Conservation (phyloP, 306 rosid species). For the Fragaria ananassa region DNA sequence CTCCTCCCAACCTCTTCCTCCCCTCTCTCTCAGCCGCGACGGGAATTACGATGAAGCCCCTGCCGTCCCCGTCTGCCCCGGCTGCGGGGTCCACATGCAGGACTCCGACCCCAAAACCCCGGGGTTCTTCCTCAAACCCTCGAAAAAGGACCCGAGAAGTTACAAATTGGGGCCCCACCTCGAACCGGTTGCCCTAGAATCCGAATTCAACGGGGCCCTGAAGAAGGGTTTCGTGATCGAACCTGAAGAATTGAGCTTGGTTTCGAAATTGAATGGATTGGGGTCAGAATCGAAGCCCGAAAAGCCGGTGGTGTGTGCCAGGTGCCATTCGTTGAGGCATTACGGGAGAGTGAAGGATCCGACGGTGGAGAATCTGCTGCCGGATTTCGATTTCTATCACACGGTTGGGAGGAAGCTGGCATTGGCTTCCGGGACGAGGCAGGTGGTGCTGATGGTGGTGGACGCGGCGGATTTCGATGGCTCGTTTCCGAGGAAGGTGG, state of each 20-base stretch:
- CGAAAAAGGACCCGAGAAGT: conserved; percentile 45
- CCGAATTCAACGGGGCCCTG: conserved; percentile 65
- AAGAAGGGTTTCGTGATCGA: conserved; percentile 63
- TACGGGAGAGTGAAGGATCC: conserved; percentile 89
- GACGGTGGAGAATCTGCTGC: conserved; percentile 74
- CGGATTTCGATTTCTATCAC: conserved; percentile 85
- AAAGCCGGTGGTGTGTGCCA: conserved; percentile 76
- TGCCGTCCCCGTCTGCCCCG: conserved; percentile 56
- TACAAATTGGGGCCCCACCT: conserved; percentile 54
- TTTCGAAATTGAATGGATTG: conserved; percentile 15
- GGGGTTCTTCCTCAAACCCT: conserved; percentile 79
- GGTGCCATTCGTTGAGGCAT: conserved; percentile 88
- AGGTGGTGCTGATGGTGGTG: conserved; percentile 80
- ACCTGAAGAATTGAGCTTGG: conserved; percentile 34
- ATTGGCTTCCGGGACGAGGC: conserved; percentile 53
- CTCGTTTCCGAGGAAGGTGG: conserved; percentile 77
- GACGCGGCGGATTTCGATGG: conserved; percentile 88
- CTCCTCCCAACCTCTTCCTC: not conserved
- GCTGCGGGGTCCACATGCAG: conserved; percentile 92
- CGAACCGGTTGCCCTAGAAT: conserved; percentile 47
- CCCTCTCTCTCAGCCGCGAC: conserved; percentile 55
- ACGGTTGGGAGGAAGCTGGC: conserved; percentile 78
- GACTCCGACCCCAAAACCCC: conserved; percentile 62
- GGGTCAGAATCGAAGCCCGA: conserved; percentile 17
- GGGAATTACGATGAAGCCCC: conserved; percentile 70